Evolutionary conservation across 2,329 filamentous ascomycete genomes (phyloP), one percentile per base, ranked within the genome.

Genomic region (Phialophora tarda): DNA sequence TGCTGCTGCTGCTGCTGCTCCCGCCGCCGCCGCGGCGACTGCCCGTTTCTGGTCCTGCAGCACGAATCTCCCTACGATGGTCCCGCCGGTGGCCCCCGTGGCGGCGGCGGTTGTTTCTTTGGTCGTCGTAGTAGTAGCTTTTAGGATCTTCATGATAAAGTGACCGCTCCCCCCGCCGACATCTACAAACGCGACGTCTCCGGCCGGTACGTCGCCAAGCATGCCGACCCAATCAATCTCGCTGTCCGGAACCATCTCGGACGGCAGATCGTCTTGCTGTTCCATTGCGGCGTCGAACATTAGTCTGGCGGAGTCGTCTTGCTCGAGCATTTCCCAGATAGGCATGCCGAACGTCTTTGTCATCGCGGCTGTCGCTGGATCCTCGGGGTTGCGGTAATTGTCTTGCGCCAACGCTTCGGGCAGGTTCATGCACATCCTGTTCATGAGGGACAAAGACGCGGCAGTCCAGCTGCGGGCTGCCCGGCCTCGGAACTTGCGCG

Each of bases 21-120:
- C 38, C 11, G 38, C 38, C 4, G 38, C 14, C 11, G 14, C 38
- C 0, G 38, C 24, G 28, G 21, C 24, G 24, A 55, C 28, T 32
- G 51, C 26, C 17, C 51, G 11, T 11, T 55, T 26, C 51, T 55
- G 51, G 51, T 55, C 51, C 26, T 55, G 51, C 17, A 55, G 53
- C 26, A 55, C 53, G 28, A 32, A 55, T 34, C 17, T 55, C 23
- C 28, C 28, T 34, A 14, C 12, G 28, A 34, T 32, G 11, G 10
- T 32, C n/a, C 51, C 24, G 11, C 11, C 8, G 11, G 51, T 41
- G 38, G 11, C 14, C 14, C 34, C 10, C 3, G 34, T 12, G 11
- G 34, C 34, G 34, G 34, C 34, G 34, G 11, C 10, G 32, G 32
- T 12, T 34, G 10, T 34, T 12, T 2, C 24, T 4, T 26, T 26